Percentiles rank a stretch among this genome's conserved stretches.
These are phyloP conservation scores for Aspergillus homomorphus DNA, from an alignment of 495 filamentous ascomycete species.

Conservation along the genomic window DNA sequence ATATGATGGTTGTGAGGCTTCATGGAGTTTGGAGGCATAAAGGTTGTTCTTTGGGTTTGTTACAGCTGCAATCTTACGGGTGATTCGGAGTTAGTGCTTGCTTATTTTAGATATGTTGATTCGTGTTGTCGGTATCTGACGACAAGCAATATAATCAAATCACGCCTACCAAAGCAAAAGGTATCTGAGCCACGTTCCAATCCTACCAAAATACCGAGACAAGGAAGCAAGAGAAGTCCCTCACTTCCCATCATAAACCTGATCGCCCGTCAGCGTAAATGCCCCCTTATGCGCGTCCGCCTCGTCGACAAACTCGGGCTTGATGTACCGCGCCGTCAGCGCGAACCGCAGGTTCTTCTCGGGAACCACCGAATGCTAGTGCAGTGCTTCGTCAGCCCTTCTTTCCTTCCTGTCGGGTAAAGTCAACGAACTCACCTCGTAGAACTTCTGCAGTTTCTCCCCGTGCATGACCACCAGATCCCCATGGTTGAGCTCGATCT, in stretches of 20 bases:
- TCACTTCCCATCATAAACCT: constrained; percentile 37
- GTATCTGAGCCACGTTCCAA: too few species aligned
- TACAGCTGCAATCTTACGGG: too few species aligned
- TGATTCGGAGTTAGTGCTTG: too few species aligned
- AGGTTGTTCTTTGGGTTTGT: too few species aligned
- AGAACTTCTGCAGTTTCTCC: constrained; percentile 63
- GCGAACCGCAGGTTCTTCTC: constrained; percentile 62
- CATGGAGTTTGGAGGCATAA: too few species aligned
- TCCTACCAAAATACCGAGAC: too few species aligned
- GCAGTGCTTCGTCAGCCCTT: background rate
- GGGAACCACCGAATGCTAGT: constrained; percentile 60
- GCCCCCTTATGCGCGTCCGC: constrained; percentile 26
- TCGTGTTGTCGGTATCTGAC: too few species aligned
- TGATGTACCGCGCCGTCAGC: constrained; percentile 43
- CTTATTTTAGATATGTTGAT: too few species aligned
- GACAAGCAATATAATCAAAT: too few species aligned
- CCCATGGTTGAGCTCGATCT: constrained; percentile 63
- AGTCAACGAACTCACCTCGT: constrained; percentile 54
- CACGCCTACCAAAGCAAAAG: too few species aligned
- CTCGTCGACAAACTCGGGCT: constrained; percentile 22
- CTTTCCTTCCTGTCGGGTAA: background rate
- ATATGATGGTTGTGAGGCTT: too few species aligned
- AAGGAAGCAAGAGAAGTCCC: constrained; percentile 12
- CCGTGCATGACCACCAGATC: constrained; percentile 86
- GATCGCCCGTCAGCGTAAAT: constrained; percentile 25